These are phyloP conservation scores for Botrytis fragariae DNA, from an alignment of 2,329 filamentous ascomycete genomes.

Conservation along the genomic window DNA sequence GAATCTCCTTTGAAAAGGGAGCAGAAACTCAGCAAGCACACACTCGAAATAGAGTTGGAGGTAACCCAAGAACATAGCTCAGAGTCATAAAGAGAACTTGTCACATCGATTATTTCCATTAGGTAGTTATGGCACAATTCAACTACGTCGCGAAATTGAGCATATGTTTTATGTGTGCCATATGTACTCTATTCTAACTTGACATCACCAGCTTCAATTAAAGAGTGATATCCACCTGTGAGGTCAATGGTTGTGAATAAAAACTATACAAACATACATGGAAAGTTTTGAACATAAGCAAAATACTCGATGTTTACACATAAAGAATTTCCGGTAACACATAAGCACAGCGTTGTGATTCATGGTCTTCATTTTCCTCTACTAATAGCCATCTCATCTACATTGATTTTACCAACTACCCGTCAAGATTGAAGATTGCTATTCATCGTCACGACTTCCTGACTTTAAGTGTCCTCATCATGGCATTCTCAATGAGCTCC, in stretches of 20 bases:
- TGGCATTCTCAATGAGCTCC: not conserved
- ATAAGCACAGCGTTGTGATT: not conserved
- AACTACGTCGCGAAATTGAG: not conserved
- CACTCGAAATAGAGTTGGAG: not conserved
- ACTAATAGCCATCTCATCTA: not conserved
- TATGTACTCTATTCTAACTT: not conserved
- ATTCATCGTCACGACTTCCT: not conserved
- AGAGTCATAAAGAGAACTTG: not conserved
- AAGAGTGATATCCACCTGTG: not conserved
- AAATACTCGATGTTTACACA: not conserved
- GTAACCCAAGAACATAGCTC: not conserved
- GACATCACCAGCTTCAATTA: not conserved
- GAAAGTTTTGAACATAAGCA: not conserved
- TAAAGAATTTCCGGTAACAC: not conserved
- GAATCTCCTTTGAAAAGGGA: not conserved
- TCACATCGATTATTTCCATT: not conserved
- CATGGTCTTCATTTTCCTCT: not conserved
- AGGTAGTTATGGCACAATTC: not conserved
- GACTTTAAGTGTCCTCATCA: not conserved
- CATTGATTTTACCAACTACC: not conserved
- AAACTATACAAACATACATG: not conserved
- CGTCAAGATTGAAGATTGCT: not conserved
- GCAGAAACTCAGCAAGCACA: not conserved
- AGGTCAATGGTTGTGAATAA: not conserved
- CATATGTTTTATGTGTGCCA: not conserved